Base-by-base conservation (phyloP, 768 basidiomycete genomes). In the Chiua virens region DNA sequence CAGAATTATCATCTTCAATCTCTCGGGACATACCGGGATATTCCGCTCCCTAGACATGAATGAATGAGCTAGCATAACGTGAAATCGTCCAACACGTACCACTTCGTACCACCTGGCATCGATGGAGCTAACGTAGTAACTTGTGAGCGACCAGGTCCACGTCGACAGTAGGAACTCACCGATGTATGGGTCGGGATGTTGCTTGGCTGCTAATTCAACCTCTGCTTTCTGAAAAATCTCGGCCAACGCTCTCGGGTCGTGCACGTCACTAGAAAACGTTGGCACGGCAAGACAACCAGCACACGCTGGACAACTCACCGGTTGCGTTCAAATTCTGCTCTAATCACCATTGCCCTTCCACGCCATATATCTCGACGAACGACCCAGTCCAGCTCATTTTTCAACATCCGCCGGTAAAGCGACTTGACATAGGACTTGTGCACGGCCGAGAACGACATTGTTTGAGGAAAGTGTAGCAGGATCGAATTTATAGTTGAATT, bases 51-150 rank as follows among this genome's bases (percentile, higher is more conserved):
- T 80, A 78, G 49, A 45, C 45, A 11, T 39, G 5, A 18, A 15
- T 57, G 17, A 57, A 37, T 27, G 52, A 45, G 27, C 17, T 15
- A 43, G 27, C 23, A 18, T 10, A 18, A n/a, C 5, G 0, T 15
- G 25, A 43, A 41, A 20, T 8, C 8, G 52, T 20, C 18, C 37
- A 27, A 47, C 15, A 80, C 86, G 60, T 63, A 95, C 94, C 94
- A 98, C 73, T 96, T 97, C n/a, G 92, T 93, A 52, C 95, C 95
- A 51, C 89, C 92, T 42, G 92, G 92, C 68, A 85, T 88, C 36
- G 79, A 63, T 42, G 94, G 80, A 52, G 87, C 95, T 98, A 54
- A 36, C 57, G 20, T 1, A 42, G 20, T 18, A 9, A 40, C 45
- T 37, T 21, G 36, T 28, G 28, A 45, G 45, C 13, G 10, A 2